phyloP scores from a whole-genome alignment of 2,329 filamentous ascomycete species.

The Arthrocladium fulminans region DNA sequence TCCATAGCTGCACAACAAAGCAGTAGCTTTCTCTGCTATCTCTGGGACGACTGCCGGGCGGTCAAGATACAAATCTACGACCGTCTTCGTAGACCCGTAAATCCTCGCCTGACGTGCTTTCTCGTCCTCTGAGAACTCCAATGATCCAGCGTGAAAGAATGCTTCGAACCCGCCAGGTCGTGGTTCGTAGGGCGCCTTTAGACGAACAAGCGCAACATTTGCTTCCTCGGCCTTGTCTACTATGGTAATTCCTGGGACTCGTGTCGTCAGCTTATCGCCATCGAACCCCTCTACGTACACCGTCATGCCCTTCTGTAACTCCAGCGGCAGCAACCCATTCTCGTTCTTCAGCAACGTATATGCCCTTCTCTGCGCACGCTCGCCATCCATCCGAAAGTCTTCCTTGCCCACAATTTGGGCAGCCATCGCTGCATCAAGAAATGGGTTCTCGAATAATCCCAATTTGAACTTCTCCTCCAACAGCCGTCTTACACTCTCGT shows the following conservation, averaged over 20 bases:
- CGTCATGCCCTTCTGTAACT: not conserved
- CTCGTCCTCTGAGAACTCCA: conserved; percentile 8
- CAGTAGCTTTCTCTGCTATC: conserved; percentile 25
- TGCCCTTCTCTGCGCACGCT: conserved; percentile 9
- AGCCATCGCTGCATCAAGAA: conserved; percentile 32
- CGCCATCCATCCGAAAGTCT: conserved; percentile 8
- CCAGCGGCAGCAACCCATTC: conserved; percentile 9
- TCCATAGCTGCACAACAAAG: conserved; percentile 11
- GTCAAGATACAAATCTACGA: conserved; percentile 14
- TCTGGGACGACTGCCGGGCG: conserved; percentile 32
- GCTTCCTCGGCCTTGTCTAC: conserved; percentile 7
- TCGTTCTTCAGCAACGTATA: conserved; percentile 15
- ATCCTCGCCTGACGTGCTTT: conserved; percentile 4
- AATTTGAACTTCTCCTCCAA: conserved; percentile 45
- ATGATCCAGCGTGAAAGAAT: conserved; percentile 12
- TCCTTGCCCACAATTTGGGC: conserved; percentile 7
- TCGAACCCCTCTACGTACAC: conserved; percentile 11
- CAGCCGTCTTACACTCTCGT: conserved; percentile 39
- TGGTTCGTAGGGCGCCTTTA: conserved; percentile 11
- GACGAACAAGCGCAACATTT: conserved; percentile 11
- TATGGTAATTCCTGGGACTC: conserved; percentile 1
- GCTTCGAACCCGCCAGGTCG: conserved; percentile 13
- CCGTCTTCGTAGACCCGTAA: not conserved
- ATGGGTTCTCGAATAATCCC: conserved; percentile 45
- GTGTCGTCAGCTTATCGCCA: not conserved